Percentiles rank a stretch among this genome's conserved stretches.
Conservation (phyloP, 768 basidiomycete species). For the Cystofilobasidium capitatum region DNA sequence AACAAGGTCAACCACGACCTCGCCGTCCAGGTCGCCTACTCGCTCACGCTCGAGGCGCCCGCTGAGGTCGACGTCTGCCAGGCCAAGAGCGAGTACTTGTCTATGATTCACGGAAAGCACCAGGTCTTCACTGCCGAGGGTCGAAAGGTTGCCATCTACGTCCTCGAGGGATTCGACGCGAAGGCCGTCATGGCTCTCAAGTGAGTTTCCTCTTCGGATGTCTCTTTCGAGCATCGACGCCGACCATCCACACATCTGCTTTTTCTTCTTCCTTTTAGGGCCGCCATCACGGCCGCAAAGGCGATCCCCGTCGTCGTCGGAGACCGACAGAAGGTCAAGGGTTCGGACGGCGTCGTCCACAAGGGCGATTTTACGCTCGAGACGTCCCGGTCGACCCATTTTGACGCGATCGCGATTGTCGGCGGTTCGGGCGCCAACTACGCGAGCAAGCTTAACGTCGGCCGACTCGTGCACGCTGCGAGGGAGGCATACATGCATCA, state of each 20-base stretch:
- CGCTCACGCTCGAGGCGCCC: slow-evolving; percentile 44
- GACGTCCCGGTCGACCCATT: slow-evolving; percentile 65
- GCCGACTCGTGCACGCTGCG: slow-evolving; percentile 69
- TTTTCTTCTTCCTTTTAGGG: background rate
- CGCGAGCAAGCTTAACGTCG: slow-evolving; percentile 53
- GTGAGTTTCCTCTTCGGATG: slow-evolving; percentile 45
- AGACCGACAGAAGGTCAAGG: slow-evolving; percentile 24
- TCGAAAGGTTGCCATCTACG: slow-evolving; percentile 60
- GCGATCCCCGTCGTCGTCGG: slow-evolving; percentile 18
- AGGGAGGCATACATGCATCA: slow-evolving; percentile 79
- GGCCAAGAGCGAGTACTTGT: slow-evolving; percentile 51
- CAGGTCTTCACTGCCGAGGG: slow-evolving; percentile 45
- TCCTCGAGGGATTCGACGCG: slow-evolving; percentile 68
- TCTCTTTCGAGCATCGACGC: background rate
- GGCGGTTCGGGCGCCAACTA: slow-evolving; percentile 50
- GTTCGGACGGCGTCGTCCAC: slow-evolving; percentile 36
- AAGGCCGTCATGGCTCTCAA: slow-evolving; percentile 57
- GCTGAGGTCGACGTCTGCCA: slow-evolving; percentile 53
- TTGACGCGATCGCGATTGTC: slow-evolving; percentile 71
- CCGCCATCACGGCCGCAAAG: slow-evolving; percentile 25
- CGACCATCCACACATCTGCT: background rate
- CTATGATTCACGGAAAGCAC: slow-evolving; percentile 45
- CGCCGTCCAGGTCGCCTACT: slow-evolving; percentile 56
- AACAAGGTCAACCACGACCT: slow-evolving; percentile 63
- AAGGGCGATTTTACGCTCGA: slow-evolving; percentile 51